phyloP scores from a whole-genome alignment of 495 filamentous ascomycete species.

The Tuber magnatum region DNA sequence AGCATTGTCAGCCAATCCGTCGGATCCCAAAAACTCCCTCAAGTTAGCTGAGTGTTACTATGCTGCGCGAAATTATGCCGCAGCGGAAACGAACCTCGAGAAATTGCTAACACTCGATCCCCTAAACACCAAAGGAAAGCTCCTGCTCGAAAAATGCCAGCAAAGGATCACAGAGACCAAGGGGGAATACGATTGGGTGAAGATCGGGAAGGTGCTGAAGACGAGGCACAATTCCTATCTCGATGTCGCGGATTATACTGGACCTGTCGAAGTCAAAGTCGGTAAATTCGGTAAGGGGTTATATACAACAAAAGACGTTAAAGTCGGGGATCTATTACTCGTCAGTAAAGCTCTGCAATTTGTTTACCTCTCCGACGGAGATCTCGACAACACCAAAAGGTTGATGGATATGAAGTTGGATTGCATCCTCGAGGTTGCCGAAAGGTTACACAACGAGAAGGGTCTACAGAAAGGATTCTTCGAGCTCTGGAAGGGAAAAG shows the following conservation, averaged over 20 bases:
- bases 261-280: background rate
- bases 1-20: background rate
- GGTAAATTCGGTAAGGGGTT: background rate
- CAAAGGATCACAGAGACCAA: background rate
- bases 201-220: background rate
- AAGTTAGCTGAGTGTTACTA: background rate
- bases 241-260: conserved; percentile 3
- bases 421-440: background rate
- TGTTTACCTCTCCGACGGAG: background rate
- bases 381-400: background rate
- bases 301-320: background rate
- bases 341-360: background rate
- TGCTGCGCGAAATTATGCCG: background rate
- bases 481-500: conserved; percentile 1
- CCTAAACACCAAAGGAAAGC: background rate
- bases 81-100: background rate
- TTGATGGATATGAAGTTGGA: background rate
- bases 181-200: background rate
- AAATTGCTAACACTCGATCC: background rate
- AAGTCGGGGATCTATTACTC: background rate
- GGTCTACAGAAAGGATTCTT: background rate
- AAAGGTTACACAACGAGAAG: conserved; percentile 1
- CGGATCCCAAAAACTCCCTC: conserved; percentile 1
- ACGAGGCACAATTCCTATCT: background rate
- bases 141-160: background rate